Conservation (phyloP, 2,329 filamentous ascomycete species). For the Bipolaris bicolor region DNA sequence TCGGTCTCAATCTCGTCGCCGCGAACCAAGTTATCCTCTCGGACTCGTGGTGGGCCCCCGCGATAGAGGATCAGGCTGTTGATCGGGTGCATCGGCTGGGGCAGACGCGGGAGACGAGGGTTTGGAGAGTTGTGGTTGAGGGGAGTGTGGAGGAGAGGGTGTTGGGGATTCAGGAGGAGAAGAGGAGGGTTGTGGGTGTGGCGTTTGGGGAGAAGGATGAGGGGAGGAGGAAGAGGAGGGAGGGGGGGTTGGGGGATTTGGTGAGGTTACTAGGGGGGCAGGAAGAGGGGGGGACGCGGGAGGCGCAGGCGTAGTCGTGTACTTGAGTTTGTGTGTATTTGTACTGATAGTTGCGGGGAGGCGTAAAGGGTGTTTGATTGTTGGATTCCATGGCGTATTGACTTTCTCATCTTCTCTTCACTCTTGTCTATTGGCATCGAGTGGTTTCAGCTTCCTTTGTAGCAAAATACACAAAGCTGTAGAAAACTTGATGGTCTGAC, state of each 20-base stretch:
- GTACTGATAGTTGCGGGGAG: no score
- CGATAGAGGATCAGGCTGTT: slow-evolving; percentile 89
- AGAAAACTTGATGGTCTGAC: background rate
- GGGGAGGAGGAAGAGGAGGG: slow-evolving; percentile 58
- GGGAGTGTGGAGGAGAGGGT: slow-evolving; percentile 81
- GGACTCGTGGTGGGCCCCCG: slow-evolving; percentile 89
- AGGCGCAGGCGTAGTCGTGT: background rate
- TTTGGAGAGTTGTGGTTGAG: slow-evolving; percentile 84
- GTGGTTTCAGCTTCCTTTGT: background rate
- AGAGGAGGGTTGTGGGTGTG: slow-evolving; percentile 76
- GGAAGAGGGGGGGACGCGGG: slow-evolving; percentile 28
- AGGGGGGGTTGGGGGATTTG: slow-evolving; percentile 53
- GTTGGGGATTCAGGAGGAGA: slow-evolving; percentile 76
- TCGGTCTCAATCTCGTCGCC: slow-evolving; percentile 84
- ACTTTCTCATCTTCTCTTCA: background rate
- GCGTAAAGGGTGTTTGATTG: no score
- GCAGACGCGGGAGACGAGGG: slow-evolving; percentile 77
- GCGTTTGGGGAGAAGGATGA: slow-evolving; percentile 76
- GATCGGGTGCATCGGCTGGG: slow-evolving; percentile 87
- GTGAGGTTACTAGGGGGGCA: slow-evolving; percentile 50
- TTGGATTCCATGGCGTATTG: no score
- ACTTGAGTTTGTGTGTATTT: no score
- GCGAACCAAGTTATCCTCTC: slow-evolving; percentile 84
- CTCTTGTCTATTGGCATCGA: background rate
- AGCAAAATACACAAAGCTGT: background rate